Conservation (phyloP, 305 asterid species). For the Fraxinus baroniana region DNA sequence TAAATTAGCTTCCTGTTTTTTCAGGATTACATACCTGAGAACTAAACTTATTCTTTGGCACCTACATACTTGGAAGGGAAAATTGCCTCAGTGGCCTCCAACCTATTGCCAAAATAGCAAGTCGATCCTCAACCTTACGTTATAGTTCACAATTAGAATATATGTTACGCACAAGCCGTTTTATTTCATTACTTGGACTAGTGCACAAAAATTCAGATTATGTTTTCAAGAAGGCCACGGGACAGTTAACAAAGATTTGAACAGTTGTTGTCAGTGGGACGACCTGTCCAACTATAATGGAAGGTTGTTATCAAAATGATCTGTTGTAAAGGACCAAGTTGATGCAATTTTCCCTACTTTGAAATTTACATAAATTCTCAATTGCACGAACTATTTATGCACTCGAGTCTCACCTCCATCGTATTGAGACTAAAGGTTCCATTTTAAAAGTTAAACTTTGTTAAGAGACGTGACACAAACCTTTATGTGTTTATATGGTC, state of each 20-base stretch:
- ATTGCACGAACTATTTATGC: not conserved
- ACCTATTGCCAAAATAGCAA: not conserved
- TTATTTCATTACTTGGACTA: not conserved
- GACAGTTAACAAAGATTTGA: not conserved
- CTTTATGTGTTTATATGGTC: no score
- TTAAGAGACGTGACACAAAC: not conserved
- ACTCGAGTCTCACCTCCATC: not conserved
- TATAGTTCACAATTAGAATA: not conserved
- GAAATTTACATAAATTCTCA: not conserved
- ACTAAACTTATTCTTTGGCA: not conserved
- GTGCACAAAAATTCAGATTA: not conserved
- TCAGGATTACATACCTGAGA: not conserved
- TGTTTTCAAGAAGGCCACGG: not conserved
- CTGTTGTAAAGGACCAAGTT: not conserved
- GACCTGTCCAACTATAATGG: not conserved
- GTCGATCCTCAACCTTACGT: not conserved
- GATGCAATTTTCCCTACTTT: not conserved
- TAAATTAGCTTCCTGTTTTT: slow-evolving; percentile 2
- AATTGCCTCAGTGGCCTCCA: no score
- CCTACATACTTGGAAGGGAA: no score
- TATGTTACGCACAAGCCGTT: not conserved
- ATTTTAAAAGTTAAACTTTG: no score
- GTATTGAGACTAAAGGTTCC: not conserved
- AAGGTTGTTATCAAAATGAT: not conserved
- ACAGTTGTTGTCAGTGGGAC: not conserved